Evolutionary conservation across 2,329 filamentous ascomycete genomes (phyloP).

Genomic region (Curvularia lunata): DNA sequence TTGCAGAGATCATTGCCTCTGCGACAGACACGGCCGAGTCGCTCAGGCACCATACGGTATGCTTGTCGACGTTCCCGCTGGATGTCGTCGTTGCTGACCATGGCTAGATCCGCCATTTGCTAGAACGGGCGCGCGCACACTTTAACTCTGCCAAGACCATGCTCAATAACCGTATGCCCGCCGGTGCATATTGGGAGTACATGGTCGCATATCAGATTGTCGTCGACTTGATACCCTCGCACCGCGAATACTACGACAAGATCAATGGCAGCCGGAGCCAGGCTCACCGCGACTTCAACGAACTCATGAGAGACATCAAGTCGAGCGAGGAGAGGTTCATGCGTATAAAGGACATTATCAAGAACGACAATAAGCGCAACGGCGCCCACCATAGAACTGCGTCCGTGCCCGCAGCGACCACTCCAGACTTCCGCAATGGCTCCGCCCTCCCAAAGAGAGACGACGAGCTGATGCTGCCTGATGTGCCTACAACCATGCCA

Average conservation of each 20-base stretch:
- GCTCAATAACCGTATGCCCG: conserved; percentile 55
- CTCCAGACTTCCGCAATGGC: conserved; percentile 28
- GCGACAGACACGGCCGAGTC: conserved; percentile 47
- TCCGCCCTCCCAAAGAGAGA: conserved; percentile 18
- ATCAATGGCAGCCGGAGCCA: conserved; percentile 62
- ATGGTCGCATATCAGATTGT: conserved; percentile 81
- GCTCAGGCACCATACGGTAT: conserved; percentile 40
- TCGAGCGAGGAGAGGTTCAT: conserved; percentile 53
- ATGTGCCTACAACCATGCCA: conserved; percentile 33
- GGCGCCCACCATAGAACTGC: conserved; percentile 55
- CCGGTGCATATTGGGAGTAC: conserved; percentile 82
- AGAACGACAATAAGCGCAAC: conserved; percentile 52
- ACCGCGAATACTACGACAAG: conserved; percentile 71
- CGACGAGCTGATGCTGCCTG: conserved; percentile 47
- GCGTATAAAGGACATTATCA: conserved; percentile 58
- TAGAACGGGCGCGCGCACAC: conserved; percentile 51
- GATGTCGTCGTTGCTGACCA: conserved; percentile 23
- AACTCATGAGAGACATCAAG: conserved; percentile 38
- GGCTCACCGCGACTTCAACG: conserved; percentile 57
- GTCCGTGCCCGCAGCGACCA: conserved; percentile 20
- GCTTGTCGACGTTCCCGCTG: neutral
- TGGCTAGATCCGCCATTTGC: conserved; percentile 49
- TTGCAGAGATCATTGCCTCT: conserved; percentile 53
- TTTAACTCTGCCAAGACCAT: conserved; percentile 62
- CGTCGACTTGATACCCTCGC: conserved; percentile 75